Evolutionary conservation across 1,284 basidiomycete species (phyloP), one percentile per base, ranked within the genome.

Genomic region (Gymnopus androsaceus): DNA sequence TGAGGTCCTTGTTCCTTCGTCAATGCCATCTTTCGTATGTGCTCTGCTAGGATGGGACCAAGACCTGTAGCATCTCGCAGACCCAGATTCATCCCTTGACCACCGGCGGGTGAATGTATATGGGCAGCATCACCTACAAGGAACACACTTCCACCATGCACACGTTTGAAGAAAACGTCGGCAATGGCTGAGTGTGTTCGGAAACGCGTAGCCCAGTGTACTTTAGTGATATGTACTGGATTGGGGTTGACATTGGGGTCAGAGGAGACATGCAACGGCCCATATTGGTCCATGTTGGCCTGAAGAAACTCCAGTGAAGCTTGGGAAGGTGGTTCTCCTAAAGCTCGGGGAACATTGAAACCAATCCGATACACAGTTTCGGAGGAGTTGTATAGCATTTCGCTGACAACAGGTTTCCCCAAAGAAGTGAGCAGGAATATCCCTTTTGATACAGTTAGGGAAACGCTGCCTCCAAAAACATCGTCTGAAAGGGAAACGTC

Each of bases 31-130:
- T 33, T 33, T 6, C 6, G 31, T 6, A 33, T 14, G 31, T 33
- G 31, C 31, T 33, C 31, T 33, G 31, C 31, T 7, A 33, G 31
- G 31, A 33, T 14, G 14, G 31, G 31, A 33, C 31, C 31, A 6
- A 33, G 14, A 33, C 31, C 31, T 33, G n/a, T n/a, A n/a, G 74
- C 73, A 56, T 78, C 77, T 17, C 75, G 70, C 14, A 78, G 67
- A 6, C 74, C 74, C 12, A 76, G 70, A 46, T 76, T 77, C 74
- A 78, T 76, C 4, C 77, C 76, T 51, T 76, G 75, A 1, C 75
- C 77, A 14, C 75, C 76, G 4, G 70, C 63, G 12, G 77, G 76
- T 9, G 73, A 71, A 55, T 77, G 76, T 33, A 76, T 72, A 62
- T 79, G 77, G 8, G 76, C 75, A n/a, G n/a, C n/a, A n/a, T n/a